These are phyloP conservation scores for Coniochaeta pulveracea DNA, from an alignment of 2,329 filamentous ascomycete species.

Conservation along the genomic window DNA sequence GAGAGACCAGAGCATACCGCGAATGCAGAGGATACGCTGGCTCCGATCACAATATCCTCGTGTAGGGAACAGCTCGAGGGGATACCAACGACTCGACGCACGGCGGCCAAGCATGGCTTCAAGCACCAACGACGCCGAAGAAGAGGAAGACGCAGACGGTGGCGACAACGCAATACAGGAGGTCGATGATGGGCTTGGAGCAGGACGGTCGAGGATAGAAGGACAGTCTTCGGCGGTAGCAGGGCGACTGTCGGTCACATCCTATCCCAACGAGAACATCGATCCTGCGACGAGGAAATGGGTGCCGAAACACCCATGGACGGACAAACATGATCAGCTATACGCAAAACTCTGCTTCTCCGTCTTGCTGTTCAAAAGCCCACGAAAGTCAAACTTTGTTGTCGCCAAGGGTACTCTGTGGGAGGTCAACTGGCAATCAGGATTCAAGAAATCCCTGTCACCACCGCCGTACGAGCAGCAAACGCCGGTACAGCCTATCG, in stretches of 20 bases:
- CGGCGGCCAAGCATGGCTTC: conserved; percentile 7
- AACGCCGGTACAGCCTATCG: no score
- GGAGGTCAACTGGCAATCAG: conserved; percentile 48
- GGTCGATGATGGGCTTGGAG: conserved; percentile 4
- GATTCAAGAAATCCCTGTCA: conserved; percentile 39
- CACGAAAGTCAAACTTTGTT: conserved; percentile 46
- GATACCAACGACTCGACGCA: conserved; percentile 12
- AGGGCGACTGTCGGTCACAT: conserved; percentile 32
- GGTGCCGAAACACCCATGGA: conserved; percentile 43
- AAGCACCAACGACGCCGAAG: conserved; percentile 8
- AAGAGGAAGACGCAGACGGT: conserved; percentile 7
- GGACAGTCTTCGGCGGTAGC: conserved; percentile 13
- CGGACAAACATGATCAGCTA: conserved; percentile 42
- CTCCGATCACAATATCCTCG: conserved; percentile 25
- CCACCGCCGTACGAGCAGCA: conserved; percentile 43
- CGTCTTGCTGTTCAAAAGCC: conserved; percentile 43
- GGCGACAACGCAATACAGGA: conserved; percentile 9
- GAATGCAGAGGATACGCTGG: conserved; percentile 42
- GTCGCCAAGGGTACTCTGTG: conserved; percentile 45
- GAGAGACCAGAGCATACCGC: conserved; percentile 48
- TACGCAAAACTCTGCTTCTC: conserved; percentile 50
- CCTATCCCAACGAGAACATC: conserved; percentile 31
- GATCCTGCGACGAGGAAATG: conserved; percentile 42
- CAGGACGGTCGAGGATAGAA: conserved; percentile 3
- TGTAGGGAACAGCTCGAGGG: conserved; percentile 13